Conservation (phyloP, 441 rosid genomes). For the Corymbia calophylla region DNA sequence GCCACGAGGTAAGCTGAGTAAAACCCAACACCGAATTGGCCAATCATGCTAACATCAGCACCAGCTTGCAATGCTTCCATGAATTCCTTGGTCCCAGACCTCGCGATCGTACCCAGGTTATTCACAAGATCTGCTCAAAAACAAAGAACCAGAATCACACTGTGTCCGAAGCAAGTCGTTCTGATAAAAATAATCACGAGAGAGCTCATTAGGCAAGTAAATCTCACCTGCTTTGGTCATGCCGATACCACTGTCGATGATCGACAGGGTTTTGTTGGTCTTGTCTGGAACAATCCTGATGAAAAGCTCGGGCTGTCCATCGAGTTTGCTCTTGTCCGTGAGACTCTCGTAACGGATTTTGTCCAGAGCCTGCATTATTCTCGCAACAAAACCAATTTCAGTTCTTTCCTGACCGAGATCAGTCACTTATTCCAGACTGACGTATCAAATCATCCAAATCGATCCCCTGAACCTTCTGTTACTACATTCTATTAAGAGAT, state of each 20-base stretch:
- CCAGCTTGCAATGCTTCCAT: conserved; percentile 18
- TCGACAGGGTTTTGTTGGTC: conserved; percentile 8
- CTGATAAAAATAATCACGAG: neutral
- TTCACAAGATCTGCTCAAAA: neutral
- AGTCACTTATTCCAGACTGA: neutral
- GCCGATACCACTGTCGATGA: conserved; percentile 10
- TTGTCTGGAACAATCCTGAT: conserved; percentile 10
- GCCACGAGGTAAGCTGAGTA: conserved; percentile 14
- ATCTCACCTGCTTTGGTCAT: conserved; percentile 18
- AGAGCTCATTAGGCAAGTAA: fast-evolving
- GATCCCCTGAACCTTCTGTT: neutral
- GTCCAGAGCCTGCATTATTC: conserved; percentile 1
- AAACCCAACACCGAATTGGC: conserved; percentile 17
- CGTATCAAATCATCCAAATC: neutral
- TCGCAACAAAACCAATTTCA: neutral
- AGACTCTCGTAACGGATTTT: conserved; percentile 11
- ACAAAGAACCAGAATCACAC: fast-evolving
- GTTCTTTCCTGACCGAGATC: neutral
- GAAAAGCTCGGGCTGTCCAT: conserved; percentile 13
- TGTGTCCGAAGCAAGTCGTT: neutral
- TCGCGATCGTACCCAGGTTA: conserved; percentile 11
- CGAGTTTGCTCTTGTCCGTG: conserved; percentile 14
- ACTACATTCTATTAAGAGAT: neutral
- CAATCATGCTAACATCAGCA: conserved; percentile 16
- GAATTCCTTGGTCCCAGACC: conserved; percentile 15